Evolutionary conservation across 768 basidiomycete species (phyloP).

Genomic region (Leccinellum rugosiceps): DNA sequence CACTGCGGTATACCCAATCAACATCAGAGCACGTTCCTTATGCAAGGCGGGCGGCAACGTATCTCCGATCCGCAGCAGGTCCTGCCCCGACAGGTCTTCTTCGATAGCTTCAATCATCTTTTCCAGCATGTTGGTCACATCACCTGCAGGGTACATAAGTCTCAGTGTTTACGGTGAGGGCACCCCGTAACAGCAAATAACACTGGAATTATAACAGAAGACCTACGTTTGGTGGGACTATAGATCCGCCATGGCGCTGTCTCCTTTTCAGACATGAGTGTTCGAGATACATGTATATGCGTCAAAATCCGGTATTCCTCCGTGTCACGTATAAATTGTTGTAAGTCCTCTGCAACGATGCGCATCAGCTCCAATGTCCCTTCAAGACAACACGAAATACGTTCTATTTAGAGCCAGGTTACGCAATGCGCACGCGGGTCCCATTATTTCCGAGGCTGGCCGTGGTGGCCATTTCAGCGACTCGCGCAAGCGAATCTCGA

Average conservation of each 20-base stretch:
- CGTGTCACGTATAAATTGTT: background rate
- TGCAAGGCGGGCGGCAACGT: slow-evolving; percentile 19
- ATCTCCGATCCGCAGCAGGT: too few species aligned
- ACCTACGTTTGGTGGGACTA: background rate
- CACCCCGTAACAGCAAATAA: too few species aligned
- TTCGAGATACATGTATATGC: background rate
- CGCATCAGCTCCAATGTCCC: background rate
- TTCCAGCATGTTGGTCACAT: slow-evolving; percentile 19
- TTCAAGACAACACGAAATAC: background rate
- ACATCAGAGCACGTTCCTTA: slow-evolving; percentile 2
- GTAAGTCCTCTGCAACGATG: background rate
- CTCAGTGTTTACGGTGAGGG: too few species aligned
- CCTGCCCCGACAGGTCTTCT: too few species aligned
- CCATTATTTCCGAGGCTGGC: slow-evolving; percentile 20
- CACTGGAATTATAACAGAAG: background rate
- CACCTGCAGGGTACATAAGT: slow-evolving; percentile 1
- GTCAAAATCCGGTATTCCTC: background rate
- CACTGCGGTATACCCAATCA: too few species aligned
- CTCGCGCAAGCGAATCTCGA: background rate
- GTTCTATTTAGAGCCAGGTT: slow-evolving; percentile 17
- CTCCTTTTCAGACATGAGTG: background rate
- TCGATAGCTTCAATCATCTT: too few species aligned
- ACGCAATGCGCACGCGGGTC: slow-evolving; percentile 23
- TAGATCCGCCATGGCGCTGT: background rate
- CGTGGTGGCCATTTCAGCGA: background rate